Base-by-base conservation (phyloP, 768 basidiomycete species). In the Tephrocybe sp. region DNA sequence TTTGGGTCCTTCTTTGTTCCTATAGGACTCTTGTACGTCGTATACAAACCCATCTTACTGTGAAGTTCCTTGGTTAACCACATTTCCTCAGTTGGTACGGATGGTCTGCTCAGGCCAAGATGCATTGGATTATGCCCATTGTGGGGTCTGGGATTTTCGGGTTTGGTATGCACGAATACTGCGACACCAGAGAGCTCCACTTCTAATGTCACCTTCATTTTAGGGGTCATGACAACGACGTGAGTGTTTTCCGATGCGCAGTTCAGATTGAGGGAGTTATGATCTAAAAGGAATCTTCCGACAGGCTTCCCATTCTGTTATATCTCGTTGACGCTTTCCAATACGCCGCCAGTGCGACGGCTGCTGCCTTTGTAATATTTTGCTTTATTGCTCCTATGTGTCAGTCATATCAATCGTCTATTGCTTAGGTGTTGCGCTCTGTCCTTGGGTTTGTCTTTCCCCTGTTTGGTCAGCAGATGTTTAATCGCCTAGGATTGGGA, bases 101-200 rank as follows among this genome's bases (percentile, higher is more conserved):
- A 13, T 89, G 87, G 88, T 85, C 86, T 16, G 87, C 87, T 3
- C 71, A 86, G 54, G 79, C 79, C 0, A 68, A 67, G 45, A 52
- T 79, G 0, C 85, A 89, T 58, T 89, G 85, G 86, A 85, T 88
- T 23, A 82, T 88, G 83, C 87, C 87, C 17, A 85, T 89, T 58
- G 65, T 76, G 42, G 83, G 82, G 2, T 76, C 85, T 1, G 74
- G 72, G 3, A 78, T 84, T 42, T 84, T 76, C 53, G 79, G 80
- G 5, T 84, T 86, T 50, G 80, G 78, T 66, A 48, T 48, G 65
- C 38, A 11, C 1, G 12, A 30, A 19, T 20, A 39, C 3, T 20
- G 3, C 32, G 3, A 19, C 19, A 11, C 9, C 26, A 23, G 16
- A 34, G 17, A 30, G 22, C 4, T 30, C 23, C 8, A 38, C 10